Percentiles rank a stretch among this genome's conserved stretches.
Evolutionary conservation across 305 asterid species (phyloP).

Genomic region (Fraxinus platypoda): DNA sequence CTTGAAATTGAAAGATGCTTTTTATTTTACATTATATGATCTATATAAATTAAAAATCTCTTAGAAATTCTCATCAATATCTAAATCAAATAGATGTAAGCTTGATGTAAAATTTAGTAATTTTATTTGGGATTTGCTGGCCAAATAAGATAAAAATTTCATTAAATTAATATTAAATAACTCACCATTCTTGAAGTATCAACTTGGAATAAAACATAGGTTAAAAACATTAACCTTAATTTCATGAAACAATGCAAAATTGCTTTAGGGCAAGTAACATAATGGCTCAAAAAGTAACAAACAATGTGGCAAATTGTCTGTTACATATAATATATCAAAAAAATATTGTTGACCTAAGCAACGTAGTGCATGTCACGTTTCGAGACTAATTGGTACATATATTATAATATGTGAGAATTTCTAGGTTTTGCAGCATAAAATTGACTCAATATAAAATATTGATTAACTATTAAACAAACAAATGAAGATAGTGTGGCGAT

Average conservation of each 20-base stretch:
- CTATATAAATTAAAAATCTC: not conserved
- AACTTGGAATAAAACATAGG: not conserved
- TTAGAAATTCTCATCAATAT: not conserved
- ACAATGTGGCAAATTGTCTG: constrained; percentile 1
- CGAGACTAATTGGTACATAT: not conserved
- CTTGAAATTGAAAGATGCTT: not conserved
- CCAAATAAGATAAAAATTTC: not conserved
- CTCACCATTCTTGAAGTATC: not conserved
- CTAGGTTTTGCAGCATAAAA: not conserved
- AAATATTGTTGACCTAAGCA: constrained; percentile 22
- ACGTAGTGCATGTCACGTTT: constrained; percentile 37
- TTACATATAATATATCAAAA: not conserved
- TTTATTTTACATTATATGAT: not conserved
- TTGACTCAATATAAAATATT: not conserved
- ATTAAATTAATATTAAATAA: not conserved
- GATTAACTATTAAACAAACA: not conserved
- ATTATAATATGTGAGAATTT: not conserved
- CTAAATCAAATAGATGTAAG: not conserved
- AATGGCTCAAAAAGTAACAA: not conserved
- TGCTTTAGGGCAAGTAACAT: not conserved
- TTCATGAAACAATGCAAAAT: not conserved
- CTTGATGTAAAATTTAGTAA: not conserved
- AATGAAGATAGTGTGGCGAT: not conserved
- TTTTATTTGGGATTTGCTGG: not conserved
- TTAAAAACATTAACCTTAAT: not conserved